These are phyloP conservation scores for Trichoderma arundinaceum DNA, from an alignment of 2,329 filamentous ascomycete genomes.

Conservation along the genomic window DNA sequence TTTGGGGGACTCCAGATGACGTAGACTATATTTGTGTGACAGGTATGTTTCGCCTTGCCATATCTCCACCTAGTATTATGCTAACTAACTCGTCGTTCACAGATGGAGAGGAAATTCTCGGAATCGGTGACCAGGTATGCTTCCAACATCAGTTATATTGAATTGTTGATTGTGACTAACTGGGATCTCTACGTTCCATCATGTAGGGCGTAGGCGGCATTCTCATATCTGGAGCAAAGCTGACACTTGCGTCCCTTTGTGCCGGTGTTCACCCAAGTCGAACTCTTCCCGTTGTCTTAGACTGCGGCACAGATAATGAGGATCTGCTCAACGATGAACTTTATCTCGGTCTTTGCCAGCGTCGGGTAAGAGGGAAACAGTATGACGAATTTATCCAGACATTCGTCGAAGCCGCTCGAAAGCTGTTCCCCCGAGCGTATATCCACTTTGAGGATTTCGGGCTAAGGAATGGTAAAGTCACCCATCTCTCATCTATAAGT, in stretches of 20 bases:
- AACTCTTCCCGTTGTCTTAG: conserved; percentile 79
- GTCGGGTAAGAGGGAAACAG: conserved; percentile 68
- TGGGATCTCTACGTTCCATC: neutral
- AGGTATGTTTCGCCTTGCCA: conserved; percentile 53
- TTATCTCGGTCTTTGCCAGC: conserved; percentile 75
- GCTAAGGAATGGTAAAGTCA: conserved; percentile 64
- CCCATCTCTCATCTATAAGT: neutral
- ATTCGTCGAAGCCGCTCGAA: conserved; percentile 71
- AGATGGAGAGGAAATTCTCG: conserved; percentile 75
- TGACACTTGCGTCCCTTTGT: conserved; percentile 81
- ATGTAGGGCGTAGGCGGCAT: conserved; percentile 74
- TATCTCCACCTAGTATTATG: neutral
- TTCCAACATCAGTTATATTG: neutral
- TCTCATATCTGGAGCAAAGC: conserved; percentile 82
- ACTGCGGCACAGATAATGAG: conserved; percentile 85
- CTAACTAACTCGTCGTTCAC: neutral
- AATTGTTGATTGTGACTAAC: neutral
- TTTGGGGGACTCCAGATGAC: conserved; percentile 73
- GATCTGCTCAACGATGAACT: conserved; percentile 74
- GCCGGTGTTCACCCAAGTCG: conserved; percentile 84
- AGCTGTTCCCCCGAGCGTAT: conserved; percentile 78
- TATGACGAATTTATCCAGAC: conserved; percentile 79
- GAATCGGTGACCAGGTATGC: conserved; percentile 76
- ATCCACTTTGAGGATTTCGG: conserved; percentile 93
- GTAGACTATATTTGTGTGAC: conserved; percentile 90